These are phyloP conservation scores for Cicer pinnatifidum DNA, from an alignment of 306 rosid genomes.

Conservation along the genomic window DNA sequence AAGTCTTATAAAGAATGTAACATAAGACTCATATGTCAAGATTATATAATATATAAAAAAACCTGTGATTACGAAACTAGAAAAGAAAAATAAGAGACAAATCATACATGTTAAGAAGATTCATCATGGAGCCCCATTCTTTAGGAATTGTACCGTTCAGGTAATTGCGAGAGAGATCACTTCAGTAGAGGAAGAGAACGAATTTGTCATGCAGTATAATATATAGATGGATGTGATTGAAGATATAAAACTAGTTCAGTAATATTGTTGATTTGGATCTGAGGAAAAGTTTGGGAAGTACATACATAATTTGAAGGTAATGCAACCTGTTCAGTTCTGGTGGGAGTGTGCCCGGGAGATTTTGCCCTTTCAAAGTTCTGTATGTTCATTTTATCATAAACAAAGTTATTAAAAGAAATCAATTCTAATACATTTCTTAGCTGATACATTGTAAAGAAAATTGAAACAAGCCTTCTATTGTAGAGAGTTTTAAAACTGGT, in stretches of 20 bases:
- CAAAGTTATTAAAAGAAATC: neutral
- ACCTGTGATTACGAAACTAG: neutral
- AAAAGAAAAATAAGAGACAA: neutral
- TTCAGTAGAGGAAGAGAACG: constrained; percentile 30
- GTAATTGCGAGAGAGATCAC: constrained; percentile 67
- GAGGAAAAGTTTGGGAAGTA: constrained; percentile 3
- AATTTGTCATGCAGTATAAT: neutral
- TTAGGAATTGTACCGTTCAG: constrained; percentile 64
- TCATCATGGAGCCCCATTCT: constrained; percentile 60
- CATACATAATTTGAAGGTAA: constrained; percentile 60
- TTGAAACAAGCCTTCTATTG: neutral
- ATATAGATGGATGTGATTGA: neutral
- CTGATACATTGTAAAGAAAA: neutral
- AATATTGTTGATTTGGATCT: neutral
- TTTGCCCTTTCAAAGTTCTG: constrained; percentile 53
- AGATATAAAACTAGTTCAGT: neutral
- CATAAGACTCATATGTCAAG: neutral
- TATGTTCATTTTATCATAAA: neutral
- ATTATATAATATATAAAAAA: neutral
- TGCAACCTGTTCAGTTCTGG: constrained; percentile 49
- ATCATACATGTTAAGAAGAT: constrained; percentile 54
- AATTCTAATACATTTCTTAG: neutral
- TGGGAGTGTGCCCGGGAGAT: constrained; percentile 63
- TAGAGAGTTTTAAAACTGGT: neutral
- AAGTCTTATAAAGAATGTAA: neutral